phyloP scores from a whole-genome alignment of 306 rosid species.

The Acmispon strigosus region DNA sequence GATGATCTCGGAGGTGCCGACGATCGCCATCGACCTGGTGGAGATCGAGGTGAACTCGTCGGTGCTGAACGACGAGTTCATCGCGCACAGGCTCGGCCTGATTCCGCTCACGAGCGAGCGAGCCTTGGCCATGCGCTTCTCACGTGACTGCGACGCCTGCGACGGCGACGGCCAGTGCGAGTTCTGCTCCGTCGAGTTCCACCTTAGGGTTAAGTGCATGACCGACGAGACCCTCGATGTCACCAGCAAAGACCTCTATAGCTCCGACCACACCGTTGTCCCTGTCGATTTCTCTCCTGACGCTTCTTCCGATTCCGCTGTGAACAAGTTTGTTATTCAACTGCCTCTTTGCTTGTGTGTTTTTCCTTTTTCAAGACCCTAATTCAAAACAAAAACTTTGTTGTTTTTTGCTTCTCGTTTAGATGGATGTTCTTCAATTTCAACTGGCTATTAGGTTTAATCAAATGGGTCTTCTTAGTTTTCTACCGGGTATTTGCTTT shows the following conservation, averaged over 20 bases:
- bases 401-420: not conserved
- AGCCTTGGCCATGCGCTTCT: slow-evolving; percentile 96
- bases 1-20: slow-evolving; percentile 95
- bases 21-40: slow-evolving; percentile 86
- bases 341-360: not conserved
- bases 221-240: slow-evolving; percentile 82
- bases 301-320: slow-evolving; percentile 19
- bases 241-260: slow-evolving; percentile 70
- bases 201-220: slow-evolving; percentile 72
- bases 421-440: not conserved
- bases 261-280: slow-evolving; percentile 85
- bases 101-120: slow-evolving; percentile 83
- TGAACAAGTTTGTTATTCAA: no score
- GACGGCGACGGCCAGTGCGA: slow-evolving; percentile 99
- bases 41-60: slow-evolving; percentile 95
- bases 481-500: not conserved
- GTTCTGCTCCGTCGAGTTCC: slow-evolving; percentile 95
- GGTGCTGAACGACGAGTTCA: slow-evolving; percentile 92
- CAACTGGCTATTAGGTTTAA: not conserved
- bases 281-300: slow-evolving; percentile 73
- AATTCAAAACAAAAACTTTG: not conserved
- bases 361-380: not conserved
- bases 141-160: slow-evolving; percentile 98
- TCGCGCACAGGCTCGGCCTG: slow-evolving; percentile 92
- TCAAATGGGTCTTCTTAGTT: not conserved